Conservation (phyloP, 345 rosid genomes). For the Pistacia vera region DNA sequence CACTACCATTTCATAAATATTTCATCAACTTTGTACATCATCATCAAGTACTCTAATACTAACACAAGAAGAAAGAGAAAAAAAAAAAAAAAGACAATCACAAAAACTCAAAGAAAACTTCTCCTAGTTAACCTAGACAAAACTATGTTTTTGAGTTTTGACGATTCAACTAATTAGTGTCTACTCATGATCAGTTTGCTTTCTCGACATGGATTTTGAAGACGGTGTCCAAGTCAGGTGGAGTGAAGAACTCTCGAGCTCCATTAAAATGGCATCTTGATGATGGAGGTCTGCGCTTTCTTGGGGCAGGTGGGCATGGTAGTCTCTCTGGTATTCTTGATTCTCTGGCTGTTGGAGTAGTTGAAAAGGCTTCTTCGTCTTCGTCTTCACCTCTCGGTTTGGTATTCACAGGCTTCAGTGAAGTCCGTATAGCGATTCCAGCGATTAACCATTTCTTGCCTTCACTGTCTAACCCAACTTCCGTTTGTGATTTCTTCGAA, state of each 20-base stretch:
- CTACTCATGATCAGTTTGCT: slow-evolving; percentile 35
- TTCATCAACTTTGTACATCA: slow-evolving; percentile 44
- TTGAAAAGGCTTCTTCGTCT: slow-evolving; percentile 56
- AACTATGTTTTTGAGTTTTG: background rate
- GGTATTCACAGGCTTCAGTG: slow-evolving; percentile 72
- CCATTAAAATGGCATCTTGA: slow-evolving; percentile 53
- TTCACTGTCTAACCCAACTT: slow-evolving; percentile 54
- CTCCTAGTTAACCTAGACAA: background rate
- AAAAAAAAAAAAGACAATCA: no score
- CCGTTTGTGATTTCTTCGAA: slow-evolving; percentile 65
- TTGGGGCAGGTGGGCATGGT: slow-evolving; percentile 85
- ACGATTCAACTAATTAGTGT: background rate
- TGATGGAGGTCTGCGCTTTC: slow-evolving; percentile 60
- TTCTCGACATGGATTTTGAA: slow-evolving; percentile 65
- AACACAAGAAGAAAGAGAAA: background rate
- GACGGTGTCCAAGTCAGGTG: slow-evolving; percentile 82
- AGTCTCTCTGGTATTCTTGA: slow-evolving; percentile 71
- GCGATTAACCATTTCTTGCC: slow-evolving; percentile 81
- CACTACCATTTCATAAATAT: slow-evolving; percentile 36
- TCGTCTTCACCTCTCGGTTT: slow-evolving; percentile 43
- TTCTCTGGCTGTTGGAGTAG: slow-evolving; percentile 81
- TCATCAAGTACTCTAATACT: slow-evolving; percentile 22
- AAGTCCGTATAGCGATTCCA: slow-evolving; percentile 57
- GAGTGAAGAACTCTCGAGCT: slow-evolving; percentile 73
- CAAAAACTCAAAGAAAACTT: background rate